Evolutionary conservation across 495 filamentous ascomycete species (phyloP).

Genomic region (Podospora pseudoanserina): DNA sequence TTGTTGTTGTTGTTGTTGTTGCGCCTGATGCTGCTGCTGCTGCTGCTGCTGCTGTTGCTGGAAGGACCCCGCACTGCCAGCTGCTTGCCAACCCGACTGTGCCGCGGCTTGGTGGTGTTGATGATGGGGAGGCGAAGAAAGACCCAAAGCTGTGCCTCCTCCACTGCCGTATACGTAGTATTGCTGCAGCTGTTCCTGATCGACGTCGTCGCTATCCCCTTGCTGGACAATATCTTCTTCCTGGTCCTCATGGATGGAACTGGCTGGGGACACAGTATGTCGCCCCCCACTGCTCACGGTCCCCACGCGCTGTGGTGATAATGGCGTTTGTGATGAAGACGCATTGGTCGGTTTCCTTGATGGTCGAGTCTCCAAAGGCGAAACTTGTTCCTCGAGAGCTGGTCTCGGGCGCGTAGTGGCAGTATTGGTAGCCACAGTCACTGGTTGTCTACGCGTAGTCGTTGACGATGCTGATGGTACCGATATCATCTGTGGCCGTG

Average conservation of each 20-base stretch:
- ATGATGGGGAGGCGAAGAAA: constrained; percentile 5
- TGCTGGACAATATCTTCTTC: constrained; percentile 8
- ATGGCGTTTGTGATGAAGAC: background rate
- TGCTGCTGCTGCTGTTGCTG: background rate
- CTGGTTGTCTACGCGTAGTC: background rate
- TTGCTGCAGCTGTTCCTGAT: background rate
- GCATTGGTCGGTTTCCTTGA: background rate
- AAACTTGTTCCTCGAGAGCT: background rate
- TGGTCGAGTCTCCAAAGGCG: constrained; percentile 7
- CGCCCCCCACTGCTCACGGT: constrained; percentile 17
- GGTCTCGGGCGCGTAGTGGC: background rate
- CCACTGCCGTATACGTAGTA: background rate
- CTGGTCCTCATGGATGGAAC: constrained; percentile 22
- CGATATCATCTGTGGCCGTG: background rate
- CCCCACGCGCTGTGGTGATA: constrained; percentile 16
- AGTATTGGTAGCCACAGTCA: background rate
- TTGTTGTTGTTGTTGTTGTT: constrained; percentile 7
- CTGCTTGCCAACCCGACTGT: background rate
- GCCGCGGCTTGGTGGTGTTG: constrained; percentile 7
- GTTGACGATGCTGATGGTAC: constrained; percentile 1
- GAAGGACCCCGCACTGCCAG: background rate
- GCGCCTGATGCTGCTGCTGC: background rate
- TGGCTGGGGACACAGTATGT: constrained; percentile 26
- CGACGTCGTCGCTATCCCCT: background rate
- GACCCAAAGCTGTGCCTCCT: background rate